Base-by-base conservation (phyloP, 2,329 filamentous ascomycete species). In the Fusarium pseudoanthophilum region DNA sequence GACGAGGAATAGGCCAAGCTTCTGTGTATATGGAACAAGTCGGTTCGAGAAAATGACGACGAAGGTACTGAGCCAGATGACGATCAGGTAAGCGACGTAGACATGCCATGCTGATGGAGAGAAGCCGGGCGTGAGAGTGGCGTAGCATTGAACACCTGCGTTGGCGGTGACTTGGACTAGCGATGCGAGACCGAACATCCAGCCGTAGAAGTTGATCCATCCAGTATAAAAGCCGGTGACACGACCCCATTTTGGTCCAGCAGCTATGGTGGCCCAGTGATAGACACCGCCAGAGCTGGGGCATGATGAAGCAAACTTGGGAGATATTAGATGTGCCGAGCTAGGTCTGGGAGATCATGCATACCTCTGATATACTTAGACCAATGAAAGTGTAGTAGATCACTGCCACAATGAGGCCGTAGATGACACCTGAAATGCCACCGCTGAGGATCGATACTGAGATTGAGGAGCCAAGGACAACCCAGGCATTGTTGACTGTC, bases 181-280 rank as follows among this genome's bases (percentile, higher is more conserved):
- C 1, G 76, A 76, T 42, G 76, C 76, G 0, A 78, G 67, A 8
- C 76, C 76, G 21, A 78, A 78, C 76, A 78, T 78, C 76, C 76
- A 78, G 9, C 76, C 76, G 4, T 78, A 78, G 7, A 78, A 78
- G 36, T 78, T 78, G 60, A 78, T 75, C 76, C 76, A 78, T 5
- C 76, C 76, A 1, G 76, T 64, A 2, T 76, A 78, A 40, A 78
- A 78, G 15, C 76, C 76, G 0, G 69, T 68, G 2, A 75, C 42
- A 4, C 76, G 76, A 1, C 76, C 76, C 76, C 76, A 77, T 68
- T 64, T 75, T 0, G 72, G 76, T 0, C 76, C 76, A 0, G 76
- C 76, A 3, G 76, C 77, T 4, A 77, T 65, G 0, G 69, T 78
- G 0, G 76, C 76, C 76, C 76, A 78, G 11, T 78, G 76, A 7